Evolutionary conservation across 495 filamentous ascomycete genomes (phyloP), one percentile per base, ranked within the genome.

Genomic region (Aspergillus indologenus): DNA sequence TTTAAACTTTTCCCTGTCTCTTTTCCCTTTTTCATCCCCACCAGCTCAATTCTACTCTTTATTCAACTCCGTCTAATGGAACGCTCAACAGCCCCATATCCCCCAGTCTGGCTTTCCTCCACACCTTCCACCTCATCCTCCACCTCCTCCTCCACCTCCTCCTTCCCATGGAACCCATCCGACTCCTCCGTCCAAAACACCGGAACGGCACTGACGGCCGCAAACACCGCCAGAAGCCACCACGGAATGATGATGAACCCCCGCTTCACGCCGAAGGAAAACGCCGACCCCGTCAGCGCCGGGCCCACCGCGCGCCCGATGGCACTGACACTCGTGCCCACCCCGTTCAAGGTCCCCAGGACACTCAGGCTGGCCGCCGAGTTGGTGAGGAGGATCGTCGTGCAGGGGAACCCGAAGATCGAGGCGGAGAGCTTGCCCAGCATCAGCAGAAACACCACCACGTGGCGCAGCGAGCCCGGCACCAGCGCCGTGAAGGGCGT

Each of bases 351-450:
- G 1, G 92, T 96, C 0, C 92, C 93, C 7, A 96, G 81, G 48
- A 95, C 81, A 29, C 82, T 76, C 31, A 96, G 74, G 47, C 83
- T 88, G 0, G 78, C 71, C 1, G 91, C 91, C 18, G 87, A 90
- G 73, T 96, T 98, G 47, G 92, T 96, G 18, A 98, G 77, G 19
- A 96, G 72, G 64, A 96, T 95, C n/a, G 88, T 94, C 17, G 81
- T 86, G 68, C 88, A 91, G 1, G 93, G 93, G 68, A 96, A 96
- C 5, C 86, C 85, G 69, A 96, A 89, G 54, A 92, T 91, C 40
- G 82, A 82, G 12, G 81, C 80, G 48, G 87, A 76, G 24, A 84
- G 85, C 67, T 93, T 95, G 62, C 83, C 58, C 14, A 92, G 70
- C 56, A 76, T 71, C 26, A 79, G 65, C 0, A 76, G 40, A 15